Conservation (phyloP, 345 rosid species). For the Populus euphratica region DNA sequence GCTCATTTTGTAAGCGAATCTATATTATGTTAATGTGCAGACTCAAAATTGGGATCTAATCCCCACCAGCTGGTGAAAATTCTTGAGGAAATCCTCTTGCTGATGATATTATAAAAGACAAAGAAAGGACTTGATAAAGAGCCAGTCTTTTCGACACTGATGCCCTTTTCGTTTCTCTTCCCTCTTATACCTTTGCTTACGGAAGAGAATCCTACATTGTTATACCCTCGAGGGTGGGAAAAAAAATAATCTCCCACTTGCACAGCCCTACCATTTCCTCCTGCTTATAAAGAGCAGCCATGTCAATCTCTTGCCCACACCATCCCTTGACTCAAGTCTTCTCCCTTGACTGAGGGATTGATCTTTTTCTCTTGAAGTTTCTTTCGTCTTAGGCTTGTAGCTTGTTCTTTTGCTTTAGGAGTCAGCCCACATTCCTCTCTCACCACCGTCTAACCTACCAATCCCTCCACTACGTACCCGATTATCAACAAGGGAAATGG, state of each 20-base stretch:
- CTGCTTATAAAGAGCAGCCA: conserved; percentile 44
- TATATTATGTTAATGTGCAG: conserved; percentile 12
- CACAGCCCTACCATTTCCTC: conserved; percentile 24
- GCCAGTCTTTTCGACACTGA: conserved; percentile 26
- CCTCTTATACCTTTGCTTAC: conserved; percentile 23
- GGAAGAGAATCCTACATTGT: conserved; percentile 39
- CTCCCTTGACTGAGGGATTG: conserved; percentile 28
- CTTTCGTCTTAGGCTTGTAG: conserved; percentile 12
- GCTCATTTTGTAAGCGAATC: conserved; percentile 27
- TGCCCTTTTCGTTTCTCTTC: conserved; percentile 20
- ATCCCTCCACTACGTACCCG: not conserved
- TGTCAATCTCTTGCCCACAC: conserved; percentile 31
- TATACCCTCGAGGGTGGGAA: not conserved
- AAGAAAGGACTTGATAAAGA: conserved; percentile 27
- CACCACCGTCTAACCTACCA: not conserved
- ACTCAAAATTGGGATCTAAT: conserved; percentile 36
- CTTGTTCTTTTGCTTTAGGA: conserved; percentile 4
- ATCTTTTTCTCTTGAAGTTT: conserved; percentile 1
- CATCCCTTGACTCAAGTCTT: conserved; percentile 41
- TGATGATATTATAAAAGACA: conserved; percentile 29
- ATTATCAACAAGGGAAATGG: not conserved
- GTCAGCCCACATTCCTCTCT: not conserved
- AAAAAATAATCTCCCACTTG: conserved; percentile 42
- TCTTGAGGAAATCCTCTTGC: conserved; percentile 23
- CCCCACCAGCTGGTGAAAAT: conserved; percentile 38